Percentiles rank a stretch among this genome's conserved stretches.
Evolutionary conservation across 257 asterid genomes (phyloP).

Genomic region (Scutellaria baicalensis): DNA sequence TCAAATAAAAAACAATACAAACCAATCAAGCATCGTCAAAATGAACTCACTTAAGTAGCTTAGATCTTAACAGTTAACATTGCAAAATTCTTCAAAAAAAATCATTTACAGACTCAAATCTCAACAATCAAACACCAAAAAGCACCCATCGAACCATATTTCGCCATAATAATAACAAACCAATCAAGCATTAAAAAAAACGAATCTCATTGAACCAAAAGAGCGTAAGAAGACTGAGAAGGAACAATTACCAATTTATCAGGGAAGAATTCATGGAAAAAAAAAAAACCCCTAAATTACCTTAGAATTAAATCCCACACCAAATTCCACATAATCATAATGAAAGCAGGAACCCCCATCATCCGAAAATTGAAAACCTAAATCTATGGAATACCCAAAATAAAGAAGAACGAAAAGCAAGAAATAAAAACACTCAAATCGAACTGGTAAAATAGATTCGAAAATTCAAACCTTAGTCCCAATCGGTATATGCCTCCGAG

Average conservation of each 20-base stretch:
- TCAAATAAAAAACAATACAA: not conserved
- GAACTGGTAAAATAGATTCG: conserved; percentile 4
- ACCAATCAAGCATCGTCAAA: not conserved
- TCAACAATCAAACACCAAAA: not conserved
- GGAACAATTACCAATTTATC: conserved; percentile 15
- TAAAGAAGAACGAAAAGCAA: not conserved
- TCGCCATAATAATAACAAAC: not conserved
- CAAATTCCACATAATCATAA: conserved; percentile 1
- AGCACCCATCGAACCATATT: not conserved
- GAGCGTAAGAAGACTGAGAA: not conserved
- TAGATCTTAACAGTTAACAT: not conserved
- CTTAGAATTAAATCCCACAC: conserved; percentile 8
- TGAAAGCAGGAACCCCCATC: not conserved
- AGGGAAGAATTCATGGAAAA: not conserved
- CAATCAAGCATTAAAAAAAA: not conserved
- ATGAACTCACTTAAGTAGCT: not conserved
- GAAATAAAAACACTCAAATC: conserved; percentile 2
- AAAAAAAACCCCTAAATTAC: not conserved
- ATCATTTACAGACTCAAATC: not conserved
- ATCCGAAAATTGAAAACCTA: not conserved
- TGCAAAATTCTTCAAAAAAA: not conserved
- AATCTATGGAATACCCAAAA: not conserved
- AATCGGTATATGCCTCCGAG: conserved; percentile 14
- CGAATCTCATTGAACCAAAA: not conserved
- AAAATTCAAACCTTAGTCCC: conserved; percentile 26